Conservation (phyloP, 306 rosid genomes). For the Cucurbita argyrosperma region DNA sequence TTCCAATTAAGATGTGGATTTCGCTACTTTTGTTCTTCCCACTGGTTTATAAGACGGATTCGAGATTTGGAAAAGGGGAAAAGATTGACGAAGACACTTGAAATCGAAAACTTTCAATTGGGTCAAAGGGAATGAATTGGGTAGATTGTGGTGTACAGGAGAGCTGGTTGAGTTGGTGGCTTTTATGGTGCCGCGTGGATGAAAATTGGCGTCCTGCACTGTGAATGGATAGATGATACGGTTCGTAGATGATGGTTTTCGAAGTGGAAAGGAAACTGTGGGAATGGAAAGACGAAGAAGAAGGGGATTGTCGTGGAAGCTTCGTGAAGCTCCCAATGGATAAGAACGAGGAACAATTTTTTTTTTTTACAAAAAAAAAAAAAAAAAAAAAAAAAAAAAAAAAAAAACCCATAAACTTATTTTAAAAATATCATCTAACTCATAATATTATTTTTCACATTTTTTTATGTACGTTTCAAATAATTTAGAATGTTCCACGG, state of each 20-base stretch:
- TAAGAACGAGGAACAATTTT: background rate
- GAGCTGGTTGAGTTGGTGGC: background rate
- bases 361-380: too few relatives aligned
- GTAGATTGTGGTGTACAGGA: background rate
- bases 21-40: background rate
- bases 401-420: too few relatives aligned
- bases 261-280: background rate
- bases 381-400: too few relatives aligned
- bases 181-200: background rate
- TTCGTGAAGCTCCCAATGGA: conserved; percentile 5
- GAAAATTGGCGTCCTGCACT: too few relatives aligned
- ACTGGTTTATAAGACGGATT: background rate
- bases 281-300: background rate
- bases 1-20: background rate
- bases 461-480: too few relatives aligned
- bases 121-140: background rate
- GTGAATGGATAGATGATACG: background rate
- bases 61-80: background rate
- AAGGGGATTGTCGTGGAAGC: background rate
- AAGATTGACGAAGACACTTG: background rate
- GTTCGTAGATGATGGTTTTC: background rate
- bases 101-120: background rate
- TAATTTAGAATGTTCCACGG: too few relatives aligned
- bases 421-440: too few relatives aligned
- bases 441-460: too few relatives aligned